phyloP scores from a whole-genome alignment of 1,139 yeast species.

The Geotrichum restrictum region DNA sequence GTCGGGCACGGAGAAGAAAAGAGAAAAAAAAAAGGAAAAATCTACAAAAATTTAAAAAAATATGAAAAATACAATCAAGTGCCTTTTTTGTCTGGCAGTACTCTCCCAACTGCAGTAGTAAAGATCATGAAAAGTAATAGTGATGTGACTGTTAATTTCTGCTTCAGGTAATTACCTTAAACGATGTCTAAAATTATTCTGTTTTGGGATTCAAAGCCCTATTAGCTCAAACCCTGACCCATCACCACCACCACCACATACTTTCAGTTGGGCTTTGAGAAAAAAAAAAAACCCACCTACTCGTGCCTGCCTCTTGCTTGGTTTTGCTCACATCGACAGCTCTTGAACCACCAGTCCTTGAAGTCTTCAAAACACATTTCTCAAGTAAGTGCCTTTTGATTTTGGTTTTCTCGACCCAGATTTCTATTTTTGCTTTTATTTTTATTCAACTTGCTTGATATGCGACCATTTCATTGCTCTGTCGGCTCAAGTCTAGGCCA shows the following conservation, averaged over 20 bases:
- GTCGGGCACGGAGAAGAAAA: slow-evolving; percentile 2
- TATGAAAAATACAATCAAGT: too few relatives aligned
- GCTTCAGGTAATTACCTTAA: neutral
- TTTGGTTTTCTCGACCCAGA: neutral
- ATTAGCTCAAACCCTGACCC: neutral
- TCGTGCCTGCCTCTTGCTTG: neutral
- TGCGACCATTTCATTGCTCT: too few relatives aligned
- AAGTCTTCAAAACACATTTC: neutral
- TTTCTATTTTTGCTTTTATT: too few relatives aligned
- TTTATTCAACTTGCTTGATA: too few relatives aligned
- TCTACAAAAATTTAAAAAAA: slow-evolving; percentile 16
- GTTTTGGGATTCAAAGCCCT: too few relatives aligned
- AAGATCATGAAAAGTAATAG: neutral
- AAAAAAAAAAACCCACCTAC: too few relatives aligned
- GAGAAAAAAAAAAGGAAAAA: neutral
- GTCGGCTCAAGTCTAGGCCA: neutral
- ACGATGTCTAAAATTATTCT: too few relatives aligned
- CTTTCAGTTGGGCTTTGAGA: too few relatives aligned
- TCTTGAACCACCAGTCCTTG: neutral
- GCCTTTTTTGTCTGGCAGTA: neutral
- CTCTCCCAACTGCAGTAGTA: neutral
- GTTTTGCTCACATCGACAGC: neutral
- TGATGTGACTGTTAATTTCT: neutral
- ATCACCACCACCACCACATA: too few relatives aligned
- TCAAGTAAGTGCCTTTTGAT: neutral